A percentile compares a stretch with the other conserved stretches of the same genome.
Conservation (phyloP, 495 filamentous ascomycete genomes). For the Podospora anserina region DNA sequence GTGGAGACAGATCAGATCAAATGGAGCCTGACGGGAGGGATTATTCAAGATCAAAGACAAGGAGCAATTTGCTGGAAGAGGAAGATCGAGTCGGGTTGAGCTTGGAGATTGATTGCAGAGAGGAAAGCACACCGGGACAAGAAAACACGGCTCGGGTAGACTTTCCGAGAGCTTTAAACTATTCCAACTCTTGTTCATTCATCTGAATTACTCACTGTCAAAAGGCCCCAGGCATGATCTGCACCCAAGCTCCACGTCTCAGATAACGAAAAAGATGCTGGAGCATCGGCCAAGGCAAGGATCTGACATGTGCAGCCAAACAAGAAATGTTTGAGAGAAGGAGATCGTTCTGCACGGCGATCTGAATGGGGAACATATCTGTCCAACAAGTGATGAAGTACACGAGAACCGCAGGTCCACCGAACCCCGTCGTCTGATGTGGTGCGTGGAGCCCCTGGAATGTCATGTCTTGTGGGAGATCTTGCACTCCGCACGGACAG, state of each 20-base stretch:
- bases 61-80: not conserved
- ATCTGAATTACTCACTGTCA: not conserved
- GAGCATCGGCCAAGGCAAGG: not conserved
- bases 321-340: not conserved
- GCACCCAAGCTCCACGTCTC: slow-evolving; percentile 1
- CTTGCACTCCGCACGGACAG: not conserved
- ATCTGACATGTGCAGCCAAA: not conserved
- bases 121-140: not conserved
- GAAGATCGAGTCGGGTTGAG: not conserved
- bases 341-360: slow-evolving; percentile 2
- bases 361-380: not conserved
- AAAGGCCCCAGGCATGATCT: not conserved
- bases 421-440: slow-evolving; percentile 3
- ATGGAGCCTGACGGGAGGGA: not conserved
- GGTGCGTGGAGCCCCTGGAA: slow-evolving; percentile 9
- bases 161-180: not conserved
- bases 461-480: slow-evolving; percentile 5
- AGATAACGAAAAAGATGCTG: not conserved
- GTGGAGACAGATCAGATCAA: not conserved
- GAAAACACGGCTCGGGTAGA: slow-evolving; percentile 1
- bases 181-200: not conserved
- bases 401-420: too few relatives aligned
- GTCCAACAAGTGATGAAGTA: not conserved
- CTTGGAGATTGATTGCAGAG: not conserved
- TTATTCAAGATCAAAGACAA: not conserved